Evolutionary conservation across 495 filamentous ascomycete species (phyloP).

Genomic region (Pyrenula massariospora): DNA sequence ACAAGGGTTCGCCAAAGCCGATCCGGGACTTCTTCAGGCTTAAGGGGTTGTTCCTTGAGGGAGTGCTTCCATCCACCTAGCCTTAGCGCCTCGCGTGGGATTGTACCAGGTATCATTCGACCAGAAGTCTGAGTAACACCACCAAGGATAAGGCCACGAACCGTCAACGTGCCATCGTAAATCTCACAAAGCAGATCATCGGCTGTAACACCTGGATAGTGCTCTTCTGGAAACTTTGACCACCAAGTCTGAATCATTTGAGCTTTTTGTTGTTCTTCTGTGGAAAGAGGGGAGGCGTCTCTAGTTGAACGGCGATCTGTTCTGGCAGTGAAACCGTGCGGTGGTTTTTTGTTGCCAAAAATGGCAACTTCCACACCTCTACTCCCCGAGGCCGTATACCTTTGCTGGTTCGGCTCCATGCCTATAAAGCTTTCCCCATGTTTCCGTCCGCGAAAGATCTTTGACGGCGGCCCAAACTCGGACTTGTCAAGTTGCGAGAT

Average conservation of each 20-base stretch:
- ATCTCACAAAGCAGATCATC: not conserved
- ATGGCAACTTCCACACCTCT: not conserved
- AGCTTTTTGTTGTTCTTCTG: not conserved
- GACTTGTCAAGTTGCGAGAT: not conserved
- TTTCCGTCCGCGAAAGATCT: not conserved
- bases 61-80: not conserved
- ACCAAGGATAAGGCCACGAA: not conserved
- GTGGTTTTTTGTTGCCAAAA: not conserved
- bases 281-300: not conserved
- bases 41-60: not conserved
- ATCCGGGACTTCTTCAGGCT: not conserved
- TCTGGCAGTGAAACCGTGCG: not conserved
- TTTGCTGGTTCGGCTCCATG: not conserved
- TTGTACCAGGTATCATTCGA: not conserved
- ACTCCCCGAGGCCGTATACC: not conserved
- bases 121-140: not conserved
- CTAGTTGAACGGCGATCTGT: not conserved
- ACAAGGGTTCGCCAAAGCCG: conserved; percentile 15
- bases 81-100: not conserved
- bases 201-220: not conserved
- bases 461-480: not conserved
- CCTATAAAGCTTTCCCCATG: not conserved
- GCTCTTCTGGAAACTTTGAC: not conserved
- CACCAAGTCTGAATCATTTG: not conserved
- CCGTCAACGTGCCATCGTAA: not conserved